Percentiles rank a stretch among this genome's conserved stretches.
These are phyloP conservation scores for Ambrosiella cleistominuta DNA, from an alignment of 2,329 filamentous ascomycete species.

Conservation along the genomic window DNA sequence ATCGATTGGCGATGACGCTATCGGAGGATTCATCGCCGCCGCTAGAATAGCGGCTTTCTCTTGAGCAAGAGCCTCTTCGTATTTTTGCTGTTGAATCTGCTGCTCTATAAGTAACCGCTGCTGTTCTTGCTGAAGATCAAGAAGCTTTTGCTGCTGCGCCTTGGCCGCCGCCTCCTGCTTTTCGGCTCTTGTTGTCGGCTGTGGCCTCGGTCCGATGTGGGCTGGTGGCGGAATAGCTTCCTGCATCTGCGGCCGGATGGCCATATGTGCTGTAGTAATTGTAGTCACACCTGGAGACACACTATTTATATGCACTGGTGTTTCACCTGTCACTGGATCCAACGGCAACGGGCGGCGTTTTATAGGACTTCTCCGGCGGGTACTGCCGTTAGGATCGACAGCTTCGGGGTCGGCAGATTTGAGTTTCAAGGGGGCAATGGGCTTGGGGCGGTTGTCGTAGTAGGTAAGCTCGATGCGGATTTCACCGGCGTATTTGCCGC, in stretches of 20 bases:
- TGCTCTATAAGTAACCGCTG: conserved; percentile 18
- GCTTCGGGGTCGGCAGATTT: conserved; percentile 25
- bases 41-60: conserved; percentile 19
- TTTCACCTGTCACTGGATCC: conserved; percentile 48
- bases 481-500: conserved; percentile 90
- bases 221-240: conserved; percentile 8
- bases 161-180: conserved; percentile 10
- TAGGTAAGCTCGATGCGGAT: conserved; percentile 90
- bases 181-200: conserved; percentile 14
- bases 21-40: conserved; percentile 19
- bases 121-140: conserved; percentile 17
- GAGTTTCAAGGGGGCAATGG: conserved; percentile 30
- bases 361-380: conserved; percentile 40
- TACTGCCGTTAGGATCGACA: conserved; percentile 17
- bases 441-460: conserved; percentile 76
- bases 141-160: conserved; percentile 17
- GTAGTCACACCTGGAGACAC: not conserved
- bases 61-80: conserved; percentile 18
- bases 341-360: conserved; percentile 73
- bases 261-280: conserved; percentile 7
- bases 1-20: not conserved
- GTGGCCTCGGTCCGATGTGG: conserved; percentile 11
- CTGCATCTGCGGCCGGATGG: conserved; percentile 12
- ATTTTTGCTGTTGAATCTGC: conserved; percentile 21
- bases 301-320: conserved; percentile 18